Evolutionary conservation across 73 alveolate genomes (phyloP), one percentile per base, ranked within the genome.

Genomic region (Paramecium sexaurelia): DNA sequence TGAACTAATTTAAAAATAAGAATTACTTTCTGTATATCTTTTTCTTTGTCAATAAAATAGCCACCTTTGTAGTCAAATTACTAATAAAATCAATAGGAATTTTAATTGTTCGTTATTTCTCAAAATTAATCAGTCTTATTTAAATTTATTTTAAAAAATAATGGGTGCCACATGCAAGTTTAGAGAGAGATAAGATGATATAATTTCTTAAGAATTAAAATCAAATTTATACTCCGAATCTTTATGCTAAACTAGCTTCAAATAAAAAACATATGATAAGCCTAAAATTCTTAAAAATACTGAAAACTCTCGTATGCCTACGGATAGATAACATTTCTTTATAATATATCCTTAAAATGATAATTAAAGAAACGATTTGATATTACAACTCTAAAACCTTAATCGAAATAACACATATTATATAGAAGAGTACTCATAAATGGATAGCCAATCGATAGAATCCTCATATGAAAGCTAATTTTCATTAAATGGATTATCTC

Each of bases 91-190:
- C n/a, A n/a, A n/a, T 5, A 29, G 17, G 32, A 51, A 17, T 51
- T 51, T 29, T 51, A 4, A 1, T 51, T 19, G 4, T 51, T 51
- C 67, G 17, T 51, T 51, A 51, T 51, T 51, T 51, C 15, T 6
- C 27, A n/a, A 15, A n/a, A 51, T 51, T 51, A 51, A 51, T 51
- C 22, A 51, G 67, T 7, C 15, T 51, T 51, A 17, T 51, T 51
- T 51, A 51, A 51, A 51, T 51, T 51, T 17, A 17, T 51, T 51
- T 51, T 17, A 15, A n/a, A 22, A 61, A 61, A 29, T 3, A 22
- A 61, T 61, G 83, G 83, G 83, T 29, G 83, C 83, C 10, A 29
- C 83, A 11, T 61, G 83, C 83, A 61, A 61, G 29, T 61, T 61
- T 29, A 61, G 43, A 51, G 67, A 51, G 17, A 51, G 67, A 20